A percentile compares a stretch with the other conserved stretches of the same genome.
Conservation (phyloP, 768 basidiomycete species). For the Obba rivulosa region DNA sequence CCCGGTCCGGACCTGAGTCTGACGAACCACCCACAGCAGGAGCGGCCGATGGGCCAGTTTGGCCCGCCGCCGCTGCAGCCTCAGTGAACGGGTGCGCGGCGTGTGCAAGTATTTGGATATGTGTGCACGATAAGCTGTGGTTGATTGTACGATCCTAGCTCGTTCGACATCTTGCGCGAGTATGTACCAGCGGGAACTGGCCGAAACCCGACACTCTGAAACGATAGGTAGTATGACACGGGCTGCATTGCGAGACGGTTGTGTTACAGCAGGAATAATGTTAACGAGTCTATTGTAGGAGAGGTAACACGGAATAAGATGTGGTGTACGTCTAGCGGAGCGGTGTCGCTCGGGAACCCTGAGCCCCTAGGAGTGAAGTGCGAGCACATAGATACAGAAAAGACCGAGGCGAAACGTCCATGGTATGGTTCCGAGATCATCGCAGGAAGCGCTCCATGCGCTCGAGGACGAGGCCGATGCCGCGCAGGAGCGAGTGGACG, state of each 20-base stretch:
- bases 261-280: too few relatives aligned
- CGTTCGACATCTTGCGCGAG: too few relatives aligned
- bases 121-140: too few relatives aligned
- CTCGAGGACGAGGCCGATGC: conserved; percentile 57
- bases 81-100: too few relatives aligned
- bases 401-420: too few relatives aligned
- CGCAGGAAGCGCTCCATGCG: conserved; percentile 56
- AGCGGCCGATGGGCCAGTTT: background rate
- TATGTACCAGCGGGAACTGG: too few relatives aligned
- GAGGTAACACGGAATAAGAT: background rate
- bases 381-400: too few relatives aligned
- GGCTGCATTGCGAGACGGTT: background rate
- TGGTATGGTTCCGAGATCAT: too few relatives aligned
- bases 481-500: conserved; percentile 54
- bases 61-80: background rate
- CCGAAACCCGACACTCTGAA: too few relatives aligned
- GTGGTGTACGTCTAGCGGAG: background rate
- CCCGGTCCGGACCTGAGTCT: background rate
- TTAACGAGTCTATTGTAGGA: background rate
- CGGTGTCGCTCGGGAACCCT: background rate
- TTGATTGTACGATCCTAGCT: too few relatives aligned
- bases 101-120: too few relatives aligned
- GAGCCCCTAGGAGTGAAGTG: background rate
- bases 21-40: background rate
- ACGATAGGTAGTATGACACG: background rate